Evolutionary conservation across 495 filamentous ascomycete genomes (phyloP).

Genomic region (Penicillium chermesinum): DNA sequence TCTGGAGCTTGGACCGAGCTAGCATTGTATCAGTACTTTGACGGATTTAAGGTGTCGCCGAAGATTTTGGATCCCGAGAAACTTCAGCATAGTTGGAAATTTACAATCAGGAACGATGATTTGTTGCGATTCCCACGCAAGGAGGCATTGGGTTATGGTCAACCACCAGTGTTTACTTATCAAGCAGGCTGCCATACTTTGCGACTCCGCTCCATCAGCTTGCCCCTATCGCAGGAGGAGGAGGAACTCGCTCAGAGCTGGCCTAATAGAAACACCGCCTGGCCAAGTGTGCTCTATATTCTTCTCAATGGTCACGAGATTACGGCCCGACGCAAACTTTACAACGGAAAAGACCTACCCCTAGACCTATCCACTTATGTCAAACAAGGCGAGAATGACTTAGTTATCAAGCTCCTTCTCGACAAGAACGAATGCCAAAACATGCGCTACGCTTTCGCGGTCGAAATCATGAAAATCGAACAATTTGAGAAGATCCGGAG

Average conservation of each 20-base stretch:
- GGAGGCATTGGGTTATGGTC: neutral
- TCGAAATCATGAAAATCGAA: constrained; percentile 57
- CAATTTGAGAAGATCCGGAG: constrained; percentile 46
- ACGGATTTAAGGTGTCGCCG: constrained; percentile 39
- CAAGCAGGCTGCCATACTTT: constrained; percentile 29
- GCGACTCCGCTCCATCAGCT: constrained; percentile 42
- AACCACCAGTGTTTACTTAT: constrained; percentile 16
- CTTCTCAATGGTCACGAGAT: constrained; percentile 59
- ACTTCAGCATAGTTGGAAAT: constrained; percentile 26
- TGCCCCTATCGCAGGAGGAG: constrained; percentile 12
- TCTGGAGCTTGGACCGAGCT: constrained; percentile 5
- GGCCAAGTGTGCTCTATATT: constrained; percentile 70
- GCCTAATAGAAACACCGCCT: constrained; percentile 55
- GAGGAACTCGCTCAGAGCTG: constrained; percentile 44
- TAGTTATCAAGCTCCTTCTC: constrained; percentile 51
- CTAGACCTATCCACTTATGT: constrained; percentile 61
- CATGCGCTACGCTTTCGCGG: constrained; percentile 48
- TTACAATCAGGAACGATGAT: constrained; percentile 17
- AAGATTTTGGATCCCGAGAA: constrained; percentile 18
- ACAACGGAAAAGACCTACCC: constrained; percentile 70
- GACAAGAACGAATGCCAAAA: constrained; percentile 28
- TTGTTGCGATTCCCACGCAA: constrained; percentile 16
- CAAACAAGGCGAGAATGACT: constrained; percentile 49
- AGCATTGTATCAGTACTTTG: constrained; percentile 44
- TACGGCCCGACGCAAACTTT: constrained; percentile 55